Evolutionary conservation across 805 yeast species (phyloP), one percentile per base, ranked within the genome.

Genomic region (Saturnispora sanitii): DNA sequence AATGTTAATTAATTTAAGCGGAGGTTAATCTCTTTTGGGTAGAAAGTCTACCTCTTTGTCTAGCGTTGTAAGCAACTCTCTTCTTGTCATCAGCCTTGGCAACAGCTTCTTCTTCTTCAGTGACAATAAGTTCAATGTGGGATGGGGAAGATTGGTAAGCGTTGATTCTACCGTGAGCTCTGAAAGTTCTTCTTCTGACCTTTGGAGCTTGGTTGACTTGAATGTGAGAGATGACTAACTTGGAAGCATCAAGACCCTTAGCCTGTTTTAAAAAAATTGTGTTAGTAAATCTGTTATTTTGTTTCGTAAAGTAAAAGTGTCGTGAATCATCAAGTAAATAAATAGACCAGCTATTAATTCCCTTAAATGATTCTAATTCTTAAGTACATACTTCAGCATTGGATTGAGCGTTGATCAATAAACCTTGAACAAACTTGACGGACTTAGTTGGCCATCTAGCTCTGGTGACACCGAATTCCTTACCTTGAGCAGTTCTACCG

Each of bases 121-220:
- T 82, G 61, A 92, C 76, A 66, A 86, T 80, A 66, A 92, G 77
- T 79, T 92, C 98, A 69, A 92, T 90, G 84, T 92, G 99, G 64
- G 94, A 88, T 68, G 98, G 98, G 62, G 88, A 77, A 49, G 97
- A 85, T 77, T 87, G 94, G 92, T 87, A 92, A 64, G 96, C 95
- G 76, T 90, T 92, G 70, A 87, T 85, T 82, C 98, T 92, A 84
- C 99, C 99, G 82, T 90, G 97, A 64, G 99, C 99, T 82, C 99
- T 88, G 95, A 77, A 92, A 66, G 98, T 92, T 78, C 99, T 87
- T 79, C 99, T 90, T 81, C 97, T 92, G 77, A 86, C 94, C 77
- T 87, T 87, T 75, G 99, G 98, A 64, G 98, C 98, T 71, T 87
- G 95, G 94, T 92, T 92, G 66, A 90, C 98, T 79, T 92, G 98